Conservation (phyloP, 176 grass and related monocot genomes). For the Juncus inflexus region DNA sequence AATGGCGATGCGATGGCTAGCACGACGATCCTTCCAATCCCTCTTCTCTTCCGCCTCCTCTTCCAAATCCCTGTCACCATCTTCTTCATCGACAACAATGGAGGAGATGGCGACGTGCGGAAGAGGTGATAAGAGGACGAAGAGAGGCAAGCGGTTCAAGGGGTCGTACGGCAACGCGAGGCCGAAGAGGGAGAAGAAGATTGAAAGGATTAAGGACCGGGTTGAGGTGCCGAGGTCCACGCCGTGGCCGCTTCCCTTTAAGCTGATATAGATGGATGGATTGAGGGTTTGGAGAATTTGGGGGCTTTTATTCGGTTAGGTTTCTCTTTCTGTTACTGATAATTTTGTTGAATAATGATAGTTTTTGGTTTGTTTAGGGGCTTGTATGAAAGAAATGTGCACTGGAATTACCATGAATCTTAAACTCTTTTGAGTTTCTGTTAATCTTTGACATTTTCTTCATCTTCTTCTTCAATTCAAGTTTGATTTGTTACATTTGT, state of each 20-base stretch:
- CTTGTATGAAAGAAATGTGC: constrained; percentile 1
- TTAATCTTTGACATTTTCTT: background rate
- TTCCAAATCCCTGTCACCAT: background rate
- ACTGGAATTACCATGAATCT: constrained; percentile 7
- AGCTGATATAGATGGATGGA: constrained; percentile 60
- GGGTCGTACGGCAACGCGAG: constrained; percentile 86
- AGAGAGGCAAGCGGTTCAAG: constrained; percentile 96
- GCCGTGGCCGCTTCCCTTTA: constrained; percentile 95
- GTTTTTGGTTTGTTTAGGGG: background rate
- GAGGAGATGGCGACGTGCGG: constrained; percentile 63
- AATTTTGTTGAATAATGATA: constrained; percentile 16
- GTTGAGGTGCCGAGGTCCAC: constrained; percentile 94
- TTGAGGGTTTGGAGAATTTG: constrained; percentile 4
- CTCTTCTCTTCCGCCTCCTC: constrained; percentile 8
- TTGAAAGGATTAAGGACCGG: constrained; percentile 95
- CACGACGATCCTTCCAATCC: constrained; percentile 14
- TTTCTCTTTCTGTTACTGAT: constrained; percentile 9
- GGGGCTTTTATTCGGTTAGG: constrained; percentile 35
- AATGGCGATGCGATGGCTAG: constrained; percentile 63
- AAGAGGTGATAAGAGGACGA: constrained; percentile 96
- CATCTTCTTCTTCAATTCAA: no score
- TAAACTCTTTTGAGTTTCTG: constrained; percentile 3
- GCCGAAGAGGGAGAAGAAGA: constrained; percentile 80
- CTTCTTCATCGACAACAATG: constrained; percentile 20
- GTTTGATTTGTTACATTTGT: background rate